Conservation (phyloP, 495 filamentous ascomycete species). For the Penicillium angulare region DNA sequence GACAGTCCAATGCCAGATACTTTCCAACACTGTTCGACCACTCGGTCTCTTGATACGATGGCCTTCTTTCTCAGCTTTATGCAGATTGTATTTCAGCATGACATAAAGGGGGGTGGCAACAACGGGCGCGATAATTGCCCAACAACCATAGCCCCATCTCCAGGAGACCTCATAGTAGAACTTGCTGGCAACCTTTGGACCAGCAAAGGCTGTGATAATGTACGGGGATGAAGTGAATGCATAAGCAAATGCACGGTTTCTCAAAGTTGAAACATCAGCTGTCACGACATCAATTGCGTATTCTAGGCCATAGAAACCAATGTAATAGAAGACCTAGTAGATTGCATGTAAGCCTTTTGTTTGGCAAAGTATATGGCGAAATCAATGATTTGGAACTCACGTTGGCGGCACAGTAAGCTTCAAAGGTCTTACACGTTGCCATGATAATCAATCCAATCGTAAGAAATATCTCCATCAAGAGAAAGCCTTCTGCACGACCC, state of each 20-base stretch:
- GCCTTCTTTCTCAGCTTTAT: conserved; percentile 36
- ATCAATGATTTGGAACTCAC: neutral
- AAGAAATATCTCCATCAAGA: conserved; percentile 29
- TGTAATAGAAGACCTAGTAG: conserved; percentile 42
- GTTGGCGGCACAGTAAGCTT: conserved; percentile 43
- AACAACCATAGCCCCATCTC: conserved; percentile 21
- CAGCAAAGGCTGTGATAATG: conserved; percentile 56
- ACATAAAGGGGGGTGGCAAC: neutral
- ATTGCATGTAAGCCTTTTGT: neutral
- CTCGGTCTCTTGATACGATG: conserved; percentile 28
- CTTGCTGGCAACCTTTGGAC: conserved; percentile 40
- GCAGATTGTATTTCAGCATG: neutral
- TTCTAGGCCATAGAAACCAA: conserved; percentile 50
- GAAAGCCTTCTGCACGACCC: conserved; percentile 54
- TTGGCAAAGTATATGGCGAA: too few species aligned
- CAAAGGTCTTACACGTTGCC: conserved; percentile 44
- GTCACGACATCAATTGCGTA: conserved; percentile 53
- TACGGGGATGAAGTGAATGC: conserved; percentile 57
- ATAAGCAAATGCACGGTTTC: conserved; percentile 54
- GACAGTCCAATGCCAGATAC: conserved; percentile 16
- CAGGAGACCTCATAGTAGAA: conserved; percentile 47
- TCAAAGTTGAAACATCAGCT: conserved; percentile 57
- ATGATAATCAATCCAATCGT: conserved; percentile 45
- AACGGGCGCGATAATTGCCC: neutral
- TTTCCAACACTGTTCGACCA: conserved; percentile 14